Evolutionary conservation across 75 land plant species (phyloP), one percentile per base, ranked within the genome.

Genomic region (Selaginella moellendorffii): DNA sequence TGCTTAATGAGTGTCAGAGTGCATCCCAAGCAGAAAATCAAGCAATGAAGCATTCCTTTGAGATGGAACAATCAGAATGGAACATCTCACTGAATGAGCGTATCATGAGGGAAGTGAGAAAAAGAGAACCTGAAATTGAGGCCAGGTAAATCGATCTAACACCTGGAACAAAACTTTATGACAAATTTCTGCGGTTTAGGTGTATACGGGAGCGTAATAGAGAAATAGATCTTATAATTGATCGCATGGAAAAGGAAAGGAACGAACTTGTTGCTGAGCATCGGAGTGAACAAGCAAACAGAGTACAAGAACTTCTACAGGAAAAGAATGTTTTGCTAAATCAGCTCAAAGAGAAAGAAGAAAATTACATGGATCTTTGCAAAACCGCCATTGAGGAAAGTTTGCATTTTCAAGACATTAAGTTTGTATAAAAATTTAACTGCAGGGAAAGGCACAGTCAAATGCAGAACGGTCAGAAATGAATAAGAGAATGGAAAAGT

Each of bases 151-250:
- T 24, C 42, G n/a, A n/a, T n/a, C n/a, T n/a, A n/a, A n/a, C n/a
- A n/a, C n/a, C n/a, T n/a, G n/a, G n/a, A n/a, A n/a, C n/a, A n/a
- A n/a, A n/a, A n/a, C n/a, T n/a, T n/a, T n/a, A n/a, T n/a, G n/a
- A n/a, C n/a, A n/a, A n/a, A n/a, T n/a, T n/a, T n/a, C n/a, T n/a
- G n/a, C n/a, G n/a, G n/a, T 26, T 8, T 9, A 71, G 72, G 68
- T 65, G 69, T 21, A 29, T 53, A 21, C 52, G 53, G 25, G 72
- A 65, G 30, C 56, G 72, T 53, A 64, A 71, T 65, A 64, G 63
- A 28, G 31, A 71, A 24, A 71, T 71, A 28, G 72, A 71, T 31
- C 24, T 71, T 21, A 65, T 71, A 29, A 65, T 71, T 28, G 72
- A 71, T n/a, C 51, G 26, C 24, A 31, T 71, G 27, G 67, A 54